Conservation (phyloP, 2,329 filamentous ascomycete species). For the Pseudogymnoascus sp. region DNA sequence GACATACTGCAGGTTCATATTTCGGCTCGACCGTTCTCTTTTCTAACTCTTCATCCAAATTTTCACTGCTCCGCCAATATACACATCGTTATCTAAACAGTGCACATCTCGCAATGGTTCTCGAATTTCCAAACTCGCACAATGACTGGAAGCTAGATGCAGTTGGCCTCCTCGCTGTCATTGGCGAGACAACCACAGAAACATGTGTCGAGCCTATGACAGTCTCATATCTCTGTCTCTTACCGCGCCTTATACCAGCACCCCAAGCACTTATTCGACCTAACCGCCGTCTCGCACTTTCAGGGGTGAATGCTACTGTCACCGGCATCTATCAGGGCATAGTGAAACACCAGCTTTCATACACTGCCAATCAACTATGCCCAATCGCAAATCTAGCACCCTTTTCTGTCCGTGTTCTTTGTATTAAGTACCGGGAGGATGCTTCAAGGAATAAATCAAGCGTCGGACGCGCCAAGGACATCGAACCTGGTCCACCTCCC, state of each 20-base stretch:
- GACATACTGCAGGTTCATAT: not conserved
- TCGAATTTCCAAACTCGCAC: conserved; percentile 20
- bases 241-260: conserved; percentile 50
- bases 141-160: conserved; percentile 43
- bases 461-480: not conserved
- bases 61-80: not conserved
- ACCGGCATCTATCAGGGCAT: conserved; percentile 47
- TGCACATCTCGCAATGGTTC: not conserved
- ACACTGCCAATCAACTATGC: conserved; percentile 51
- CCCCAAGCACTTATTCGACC: conserved; percentile 50
- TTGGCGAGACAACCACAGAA: conserved; percentile 49
- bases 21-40: not conserved
- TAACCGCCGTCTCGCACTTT: conserved; percentile 44
- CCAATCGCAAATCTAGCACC: conserved; percentile 39
- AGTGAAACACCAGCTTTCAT: conserved; percentile 44
- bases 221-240: conserved; percentile 44
- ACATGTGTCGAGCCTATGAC: conserved; percentile 49
- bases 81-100: not conserved
- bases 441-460: not conserved
- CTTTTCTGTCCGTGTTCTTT: conserved; percentile 39
- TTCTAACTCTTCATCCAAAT: not conserved
- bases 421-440: conserved; percentile 30
- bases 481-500: not conserved
- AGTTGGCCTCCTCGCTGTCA: conserved; percentile 51
- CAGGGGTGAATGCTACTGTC: conserved; percentile 44